Evolutionary conservation across 2,329 filamentous ascomycete genomes (phyloP).

Genomic region (Colletotrichum karsti): DNA sequence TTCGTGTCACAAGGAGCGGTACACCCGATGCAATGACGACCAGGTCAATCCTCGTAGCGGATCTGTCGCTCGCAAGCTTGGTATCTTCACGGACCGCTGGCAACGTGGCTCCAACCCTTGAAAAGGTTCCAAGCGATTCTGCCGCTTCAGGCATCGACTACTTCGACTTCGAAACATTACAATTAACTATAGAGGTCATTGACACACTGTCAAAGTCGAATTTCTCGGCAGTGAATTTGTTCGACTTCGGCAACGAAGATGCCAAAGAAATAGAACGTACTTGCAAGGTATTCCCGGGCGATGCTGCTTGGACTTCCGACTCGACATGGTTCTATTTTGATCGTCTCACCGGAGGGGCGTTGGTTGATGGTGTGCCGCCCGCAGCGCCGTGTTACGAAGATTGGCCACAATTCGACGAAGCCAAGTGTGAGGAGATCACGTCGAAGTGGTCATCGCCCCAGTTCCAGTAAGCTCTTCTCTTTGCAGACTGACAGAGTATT

Average conservation of each 20-base stretch:
- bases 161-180: neutral
- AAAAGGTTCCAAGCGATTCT: neutral
- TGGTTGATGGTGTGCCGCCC: constrained; percentile 34
- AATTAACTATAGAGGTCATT: neutral
- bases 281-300: constrained; percentile 26
- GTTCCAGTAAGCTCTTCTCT: constrained; percentile 54
- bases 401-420: constrained; percentile 44
- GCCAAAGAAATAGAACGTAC: neutral
- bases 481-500: constrained; percentile 48
- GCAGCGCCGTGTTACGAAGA: constrained; percentile 45
- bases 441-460: constrained; percentile 34
- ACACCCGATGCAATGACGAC: neutral
- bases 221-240: neutral
- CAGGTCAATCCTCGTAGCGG: neutral
- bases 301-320: constrained; percentile 5
- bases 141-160: neutral
- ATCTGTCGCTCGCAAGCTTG: no score
- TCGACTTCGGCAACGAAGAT: neutral
- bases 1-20: no score
- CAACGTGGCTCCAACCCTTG: neutral
- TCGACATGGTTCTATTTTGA: constrained; percentile 4
- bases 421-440: constrained; percentile 40
- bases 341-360: neutral
- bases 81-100: neutral
- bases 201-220: neutral